These are phyloP conservation scores for Fomes fomentarius DNA, from an alignment of 1,284 basidiomycete species.

Conservation along the genomic window DNA sequence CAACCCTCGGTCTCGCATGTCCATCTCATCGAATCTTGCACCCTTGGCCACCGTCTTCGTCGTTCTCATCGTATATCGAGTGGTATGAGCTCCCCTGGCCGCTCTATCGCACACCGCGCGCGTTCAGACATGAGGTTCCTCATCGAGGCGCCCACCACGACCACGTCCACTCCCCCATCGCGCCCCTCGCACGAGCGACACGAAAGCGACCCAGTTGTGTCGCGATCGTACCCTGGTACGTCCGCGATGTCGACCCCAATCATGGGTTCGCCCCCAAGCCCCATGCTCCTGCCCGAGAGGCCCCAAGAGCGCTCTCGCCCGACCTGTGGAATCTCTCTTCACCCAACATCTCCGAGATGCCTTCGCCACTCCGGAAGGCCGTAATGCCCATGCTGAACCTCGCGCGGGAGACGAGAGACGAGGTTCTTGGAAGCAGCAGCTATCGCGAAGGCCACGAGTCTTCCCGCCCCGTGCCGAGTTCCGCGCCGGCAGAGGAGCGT, in stretches of 20 bases:
- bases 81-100: constrained; percentile 14
- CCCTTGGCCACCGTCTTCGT: constrained; percentile 6
- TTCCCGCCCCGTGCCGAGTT: neutral
- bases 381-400: constrained; percentile 21
- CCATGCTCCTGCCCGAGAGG: constrained; percentile 19
- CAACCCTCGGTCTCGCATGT: constrained; percentile 1
- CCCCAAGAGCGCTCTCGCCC: constrained; percentile 21
- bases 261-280: constrained; percentile 20
- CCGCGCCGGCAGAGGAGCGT: constrained; percentile 4
- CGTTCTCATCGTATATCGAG: neutral
- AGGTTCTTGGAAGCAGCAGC: constrained; percentile 7
- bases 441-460: neutral
- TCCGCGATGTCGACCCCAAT: constrained; percentile 14
- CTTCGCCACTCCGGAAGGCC: constrained; percentile 19
- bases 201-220: constrained; percentile 12
- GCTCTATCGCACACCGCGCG: constrained; percentile 13
- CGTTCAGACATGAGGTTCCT: constrained; percentile 20
- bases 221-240: constrained; percentile 19
- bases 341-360: constrained; percentile 20
- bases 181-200: constrained; percentile 16
- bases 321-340: constrained; percentile 24
- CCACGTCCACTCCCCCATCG: constrained; percentile 11
- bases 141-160: constrained; percentile 13
- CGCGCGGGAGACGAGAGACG: constrained; percentile 20
- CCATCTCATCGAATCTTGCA: constrained; percentile 17